Evolutionary conservation across 2,329 filamentous ascomycete species (phyloP), one percentile per base, ranked within the genome.

Genomic region (Fusarium longipes): DNA sequence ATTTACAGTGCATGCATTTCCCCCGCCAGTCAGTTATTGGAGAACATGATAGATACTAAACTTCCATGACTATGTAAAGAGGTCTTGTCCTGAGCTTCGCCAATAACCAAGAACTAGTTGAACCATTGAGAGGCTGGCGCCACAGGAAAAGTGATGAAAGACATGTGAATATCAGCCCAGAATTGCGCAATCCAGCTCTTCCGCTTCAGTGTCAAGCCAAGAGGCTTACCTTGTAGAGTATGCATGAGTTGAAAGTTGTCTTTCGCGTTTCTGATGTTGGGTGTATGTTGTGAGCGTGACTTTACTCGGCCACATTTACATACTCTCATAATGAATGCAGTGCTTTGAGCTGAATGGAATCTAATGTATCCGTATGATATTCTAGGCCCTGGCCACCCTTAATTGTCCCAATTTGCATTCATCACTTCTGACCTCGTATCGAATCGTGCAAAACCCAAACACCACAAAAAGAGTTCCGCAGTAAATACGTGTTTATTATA

Each of bases 101-200:
- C 22, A 48, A 17, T 18, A 4, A 8, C 12, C 12, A 25, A 18
- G 8, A 6, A 7, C 22, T 5, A 7, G 20, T 17, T 35, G 11
- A n/a, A 6, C 4, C 17, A 36, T 15, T 7, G 14, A 36, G 5
- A 8, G 17, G 12, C 3, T 17, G 6, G 1, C 0, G 3, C 4
- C 12, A 20, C 4, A 8, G 18, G 4, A 11, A 17, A 15, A 15
- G n/a, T 15, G 14, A 8, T 20, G 10, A 36, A 12, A 24, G 8
- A 24, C 24, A 48, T 48, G 30, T 18, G 12, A 35, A 5, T 7
- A 15, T 24, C 5, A 15, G 2, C 8, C 3, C 17, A 6, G 3
- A 8, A 9, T 25, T 42, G 11, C 3, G 17, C 2, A 14, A 25
- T 25, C 14, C 15, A 14, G 5, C 24, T 10, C 6, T 4, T 18